A percentile compares a stretch with the other conserved stretches of the same genome.
phyloP scores from a whole-genome alignment of 2,329 filamentous ascomycete genomes.

The Phialemoniopsis sp. region DNA sequence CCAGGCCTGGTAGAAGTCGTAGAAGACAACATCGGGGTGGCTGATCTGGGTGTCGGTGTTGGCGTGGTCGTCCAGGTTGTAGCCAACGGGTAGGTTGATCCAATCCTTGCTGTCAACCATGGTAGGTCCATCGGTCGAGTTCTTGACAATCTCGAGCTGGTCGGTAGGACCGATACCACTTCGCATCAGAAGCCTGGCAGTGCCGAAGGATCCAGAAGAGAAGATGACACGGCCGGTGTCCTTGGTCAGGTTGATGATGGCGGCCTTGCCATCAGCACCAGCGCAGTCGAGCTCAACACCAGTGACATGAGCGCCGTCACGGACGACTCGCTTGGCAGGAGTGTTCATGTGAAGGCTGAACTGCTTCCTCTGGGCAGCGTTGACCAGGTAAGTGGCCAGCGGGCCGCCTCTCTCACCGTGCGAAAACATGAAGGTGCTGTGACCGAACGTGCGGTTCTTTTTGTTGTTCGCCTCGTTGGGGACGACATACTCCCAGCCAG shows the following conservation, averaged over 20 bases:
- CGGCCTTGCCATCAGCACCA: constrained; percentile 42
- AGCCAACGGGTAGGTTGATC: constrained; percentile 44
- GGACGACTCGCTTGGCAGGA: constrained; percentile 62
- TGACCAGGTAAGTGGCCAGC: constrained; percentile 61
- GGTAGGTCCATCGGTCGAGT: constrained; percentile 34
- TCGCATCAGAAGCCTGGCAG: constrained; percentile 57
- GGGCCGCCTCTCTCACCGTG: constrained; percentile 66
- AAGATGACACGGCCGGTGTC: constrained; percentile 56
- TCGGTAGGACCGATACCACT: constrained; percentile 58
- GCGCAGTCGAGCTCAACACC: constrained; percentile 62
- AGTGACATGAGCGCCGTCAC: constrained; percentile 56
- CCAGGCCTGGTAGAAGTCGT: constrained; percentile 63
- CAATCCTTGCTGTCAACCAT: constrained; percentile 39
- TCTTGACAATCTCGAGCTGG: constrained; percentile 40
- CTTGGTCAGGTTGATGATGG: constrained; percentile 50
- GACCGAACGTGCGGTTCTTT: constrained; percentile 63
- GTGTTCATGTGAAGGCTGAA: constrained; percentile 66
- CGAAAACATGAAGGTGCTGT: constrained; percentile 64
- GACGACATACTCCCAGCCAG: constrained; percentile 37
- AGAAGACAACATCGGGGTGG: constrained; percentile 45
- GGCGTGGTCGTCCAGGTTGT: constrained; percentile 42
- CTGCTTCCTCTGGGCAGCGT: constrained; percentile 43
- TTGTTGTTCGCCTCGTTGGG: constrained; percentile 54
- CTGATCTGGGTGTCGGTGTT: constrained; percentile 41
- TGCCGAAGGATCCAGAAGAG: constrained; percentile 58